Base-by-base conservation (phyloP, 176 grass and related monocot species). In the Dendrocalamus sinicus region DNA sequence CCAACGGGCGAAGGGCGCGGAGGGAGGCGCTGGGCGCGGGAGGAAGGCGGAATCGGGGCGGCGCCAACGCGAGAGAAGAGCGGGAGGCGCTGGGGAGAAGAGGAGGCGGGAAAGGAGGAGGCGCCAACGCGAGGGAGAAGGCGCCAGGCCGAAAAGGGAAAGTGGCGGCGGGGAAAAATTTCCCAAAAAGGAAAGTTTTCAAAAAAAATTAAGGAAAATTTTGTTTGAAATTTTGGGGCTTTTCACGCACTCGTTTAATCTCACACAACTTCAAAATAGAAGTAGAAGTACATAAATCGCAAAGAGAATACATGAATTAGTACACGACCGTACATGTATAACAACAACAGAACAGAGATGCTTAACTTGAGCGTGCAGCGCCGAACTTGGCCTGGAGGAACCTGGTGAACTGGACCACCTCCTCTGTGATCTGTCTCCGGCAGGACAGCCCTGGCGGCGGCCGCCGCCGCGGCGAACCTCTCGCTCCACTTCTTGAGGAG, bases 321-420 rank as follows among this genome's bases (percentile, higher is more conserved):
- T 57, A 8, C 7, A 20, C 6, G 7, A 53, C 16, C 51, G 1
- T 19, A 19, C 16, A 20, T 20, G 17, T 55, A 8, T 11, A 20
- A 5, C 22, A 59, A 12, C 14, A 16, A 53, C 53, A 12, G 52
- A 15, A 4, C 17, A 11, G 0, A 15, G n/a, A 11, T 0, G 9
- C 43, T 20, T 1, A 6, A 11, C 20, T 12, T 11, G 6, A 2
- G 8, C 16, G 12, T 1, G 1, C 5, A 12, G 65, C 84, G 39
- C 84, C 73, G 37, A 90, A 86, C 66, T 86, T 86, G 2, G 19
- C 66, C 84, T 78, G 78, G 14, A 90, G 84, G 79, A 86, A 83
- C 73, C 10, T 83, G 13, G 89, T 90, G 84, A 90, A 90, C 26
- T 53, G 32, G 39, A 86, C 66, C 20, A 86, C 88, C 66, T 90